Evolutionary conservation across 192 early-diverging fungal species (phyloP), one percentile per base, ranked within the genome.

Genomic region (Chytriomyces sp.): DNA sequence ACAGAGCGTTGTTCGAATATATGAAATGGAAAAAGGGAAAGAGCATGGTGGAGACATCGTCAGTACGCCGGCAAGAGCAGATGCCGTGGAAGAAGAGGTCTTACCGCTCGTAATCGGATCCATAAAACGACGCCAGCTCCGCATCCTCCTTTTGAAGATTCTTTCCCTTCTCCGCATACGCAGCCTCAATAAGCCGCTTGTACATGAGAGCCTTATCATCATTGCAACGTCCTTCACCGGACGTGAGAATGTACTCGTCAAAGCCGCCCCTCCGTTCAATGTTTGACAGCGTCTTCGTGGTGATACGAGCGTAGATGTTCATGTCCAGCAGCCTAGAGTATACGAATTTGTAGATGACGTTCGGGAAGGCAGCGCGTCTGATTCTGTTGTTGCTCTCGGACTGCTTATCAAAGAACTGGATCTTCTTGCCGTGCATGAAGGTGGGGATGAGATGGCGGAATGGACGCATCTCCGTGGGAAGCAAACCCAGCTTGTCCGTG

Each of bases 401-500:
- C 45, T 82, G 74, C 48, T 83, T 80, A 73, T 85, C 82, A n/a
- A 75, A 80, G 79, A 85, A 86, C 13, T 79, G 80, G 69, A 89
- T 85, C 20, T 73, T 64, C 73, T 89, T 89, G 62, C 87, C 87
- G 75, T 87, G 85, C 80, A 89, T 62, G 61, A 89, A 73, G 3
- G 82, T 83, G 0, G 87, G 87, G 23, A 89, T 79, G 28, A 81
- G 73, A 18, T 45, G 5, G 28, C 77, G 78, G 79, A 76, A 73
- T 0, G 24, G 77, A 18, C 59, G 16, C 72, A 86, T 72, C 24
- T 75, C 67, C 64, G 23, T 46, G 26, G 86, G 86, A 44, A 85
- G 68, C 18, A 63, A 18, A 6, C 86, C 86, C 18, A 81, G 68
- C 3, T 81, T 79, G 16, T 75, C 75, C 3, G 82, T 84, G 71